Evolutionary conservation across 805 yeast genomes (phyloP), one percentile per base, ranked within the genome.

Genomic region (Cyberlindnera mycetangii): DNA sequence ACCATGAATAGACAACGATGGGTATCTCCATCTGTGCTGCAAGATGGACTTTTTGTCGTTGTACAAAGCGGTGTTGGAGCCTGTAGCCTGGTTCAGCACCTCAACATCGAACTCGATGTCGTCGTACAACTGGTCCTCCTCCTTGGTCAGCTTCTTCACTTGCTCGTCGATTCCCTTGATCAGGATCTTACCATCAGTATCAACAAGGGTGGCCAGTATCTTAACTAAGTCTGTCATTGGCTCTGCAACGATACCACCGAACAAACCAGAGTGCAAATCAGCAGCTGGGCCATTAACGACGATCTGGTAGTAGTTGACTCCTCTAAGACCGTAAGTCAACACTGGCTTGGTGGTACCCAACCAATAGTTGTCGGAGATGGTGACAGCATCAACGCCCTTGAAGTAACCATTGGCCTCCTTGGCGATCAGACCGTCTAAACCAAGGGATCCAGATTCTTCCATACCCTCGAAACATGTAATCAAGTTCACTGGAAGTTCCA

Each of bases 11-110:
- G 98, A 90, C 59, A 93, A 74, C 7, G 98, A 89, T 45, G 99
- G 99, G 70, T 75, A 89, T 76, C 99, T 85, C 99, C 99, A 93
- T 78, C 99, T 83, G 68, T 90, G 97, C 85, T 89, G 92, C 59
- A 93, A 77, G 48, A 95, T 89, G 48, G 83, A 84, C 70, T 89
- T 82, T 69, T 89, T 87, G 64, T 76, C 75, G 51, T 79, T 74
- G 70, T 83, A 83, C 48, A 90, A 74, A 30, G 89, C 80, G 37
- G 97, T 89, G 52, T 88, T 65, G 8, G 97, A 83, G 41, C 98
- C 97, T 16, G 92, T 74, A 39, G 97, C 96, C 17, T 78, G 81
- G 62, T 90, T 86, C 65, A 93, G 78, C 56, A 90, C 98, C 31
- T 76, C 81, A 42, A 90, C 77, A 39, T 83, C 80, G 62, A 85